Conservation (phyloP, 2,329 filamentous ascomycete genomes). For the Pseudopithomyces chartarum region DNA sequence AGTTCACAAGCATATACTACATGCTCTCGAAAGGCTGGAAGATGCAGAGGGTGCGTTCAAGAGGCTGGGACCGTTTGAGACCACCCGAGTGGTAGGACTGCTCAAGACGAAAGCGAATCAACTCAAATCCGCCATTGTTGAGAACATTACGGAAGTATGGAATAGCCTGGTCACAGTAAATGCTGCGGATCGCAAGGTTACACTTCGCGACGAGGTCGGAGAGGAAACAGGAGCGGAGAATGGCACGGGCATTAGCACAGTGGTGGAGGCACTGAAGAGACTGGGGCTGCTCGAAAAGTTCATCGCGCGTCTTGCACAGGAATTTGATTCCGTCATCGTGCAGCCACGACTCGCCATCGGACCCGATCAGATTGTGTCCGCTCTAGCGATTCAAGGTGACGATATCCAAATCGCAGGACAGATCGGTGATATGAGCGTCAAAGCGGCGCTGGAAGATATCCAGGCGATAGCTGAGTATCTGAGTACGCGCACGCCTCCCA, state of each 20-base stretch:
- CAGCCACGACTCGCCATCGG: slow-evolving; percentile 58
- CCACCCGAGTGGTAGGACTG: slow-evolving; percentile 67
- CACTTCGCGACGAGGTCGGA: slow-evolving; percentile 50
- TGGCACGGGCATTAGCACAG: slow-evolving; percentile 36
- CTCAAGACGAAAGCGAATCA: slow-evolving; percentile 69
- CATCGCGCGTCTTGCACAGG: slow-evolving; percentile 64
- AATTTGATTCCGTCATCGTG: slow-evolving; percentile 66
- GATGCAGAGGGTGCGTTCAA: slow-evolving; percentile 61
- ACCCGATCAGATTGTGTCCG: slow-evolving; percentile 41
- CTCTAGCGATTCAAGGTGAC: slow-evolving; percentile 41
- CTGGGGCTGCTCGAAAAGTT: slow-evolving; percentile 55
- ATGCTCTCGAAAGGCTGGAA: slow-evolving; percentile 56
- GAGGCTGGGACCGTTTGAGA: slow-evolving; percentile 63
- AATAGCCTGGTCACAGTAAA: slow-evolving; percentile 69
- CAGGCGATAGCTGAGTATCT: slow-evolving; percentile 56
- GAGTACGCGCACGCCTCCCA: slow-evolving; percentile 54
- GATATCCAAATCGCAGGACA: slow-evolving; percentile 37
- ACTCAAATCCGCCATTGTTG: slow-evolving; percentile 68
- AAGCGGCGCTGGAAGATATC: slow-evolving; percentile 36
- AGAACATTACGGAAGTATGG: slow-evolving; percentile 74
- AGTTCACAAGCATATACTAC: slow-evolving; percentile 50
- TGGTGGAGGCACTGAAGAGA: slow-evolving; percentile 42
- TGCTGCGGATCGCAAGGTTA: slow-evolving; percentile 58
- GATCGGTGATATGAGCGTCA: slow-evolving; percentile 33
- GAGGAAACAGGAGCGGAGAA: slow-evolving; percentile 49